phyloP scores from a whole-genome alignment of 2,329 filamentous ascomycete species.

The Pyrenophora teres region DNA sequence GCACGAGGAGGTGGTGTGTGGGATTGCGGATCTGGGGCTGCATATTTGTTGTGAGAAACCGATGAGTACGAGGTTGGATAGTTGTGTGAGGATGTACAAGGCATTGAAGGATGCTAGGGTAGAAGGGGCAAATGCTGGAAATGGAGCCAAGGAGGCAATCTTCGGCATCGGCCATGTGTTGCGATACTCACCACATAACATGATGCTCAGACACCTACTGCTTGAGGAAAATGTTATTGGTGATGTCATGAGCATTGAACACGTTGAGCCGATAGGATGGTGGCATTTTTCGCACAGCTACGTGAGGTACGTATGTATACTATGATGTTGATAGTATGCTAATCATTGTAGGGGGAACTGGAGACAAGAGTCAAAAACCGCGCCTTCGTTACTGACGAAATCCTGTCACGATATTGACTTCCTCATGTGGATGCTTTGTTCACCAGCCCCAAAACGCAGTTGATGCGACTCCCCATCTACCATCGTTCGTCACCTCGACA shows the following conservation, averaged over 20 bases:
- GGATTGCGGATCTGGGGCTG: slow-evolving; percentile 68
- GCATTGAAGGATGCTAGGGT: slow-evolving; percentile 51
- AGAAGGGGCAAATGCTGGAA: neutral
- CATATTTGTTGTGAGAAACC: slow-evolving; percentile 98
- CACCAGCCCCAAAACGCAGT: slow-evolving; percentile 58
- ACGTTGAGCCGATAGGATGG: slow-evolving; percentile 93
- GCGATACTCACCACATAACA: slow-evolving; percentile 91
- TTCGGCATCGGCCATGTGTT: slow-evolving; percentile 95
- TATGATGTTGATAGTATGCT: neutral
- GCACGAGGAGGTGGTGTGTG: slow-evolving; percentile 80
- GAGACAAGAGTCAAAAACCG: slow-evolving; percentile 78
- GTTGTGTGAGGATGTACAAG: slow-evolving; percentile 76
- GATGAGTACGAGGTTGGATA: slow-evolving; percentile 75
- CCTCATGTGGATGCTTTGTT: slow-evolving; percentile 86
- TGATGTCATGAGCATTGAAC: slow-evolving; percentile 82
- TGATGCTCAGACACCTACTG: slow-evolving; percentile 77
- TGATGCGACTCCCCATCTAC: slow-evolving; percentile 67
- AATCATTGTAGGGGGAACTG: slow-evolving; percentile 74
- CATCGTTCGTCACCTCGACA: slow-evolving; percentile 73
- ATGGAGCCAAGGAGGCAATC: slow-evolving; percentile 49
- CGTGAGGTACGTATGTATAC: slow-evolving; percentile 60
- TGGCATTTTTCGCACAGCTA: slow-evolving; percentile 75
- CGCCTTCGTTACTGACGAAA: slow-evolving; percentile 85
- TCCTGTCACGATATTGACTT: slow-evolving; percentile 97
- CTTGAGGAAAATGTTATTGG: slow-evolving; percentile 77